phyloP scores from a whole-genome alignment of 2,329 filamentous ascomycete species.

The Teratosphaeria gauchensis region DNA sequence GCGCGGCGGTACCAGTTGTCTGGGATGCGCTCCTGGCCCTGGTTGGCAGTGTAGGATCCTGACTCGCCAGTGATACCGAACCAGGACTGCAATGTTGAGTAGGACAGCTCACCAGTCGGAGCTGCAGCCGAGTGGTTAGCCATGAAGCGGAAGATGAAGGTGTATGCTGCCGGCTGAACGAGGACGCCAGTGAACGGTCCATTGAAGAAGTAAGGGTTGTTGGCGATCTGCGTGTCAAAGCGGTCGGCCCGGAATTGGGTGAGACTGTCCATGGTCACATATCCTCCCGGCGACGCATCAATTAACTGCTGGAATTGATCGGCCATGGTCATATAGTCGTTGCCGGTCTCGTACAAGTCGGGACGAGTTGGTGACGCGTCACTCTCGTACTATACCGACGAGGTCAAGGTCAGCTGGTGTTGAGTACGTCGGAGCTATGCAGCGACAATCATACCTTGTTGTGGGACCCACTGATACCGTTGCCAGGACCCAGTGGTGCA shows the following conservation, averaged over 20 bases:
- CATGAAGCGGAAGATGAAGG: constrained; percentile 24
- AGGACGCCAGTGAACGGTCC: constrained; percentile 21
- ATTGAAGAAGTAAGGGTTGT: constrained; percentile 27
- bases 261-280: constrained; percentile 7
- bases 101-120: constrained; percentile 13
- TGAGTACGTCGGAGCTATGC: constrained; percentile 7
- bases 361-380: constrained; percentile 26
- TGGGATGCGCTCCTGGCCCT: constrained; percentile 18
- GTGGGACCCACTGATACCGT: constrained; percentile 10
- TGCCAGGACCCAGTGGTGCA: constrained; percentile 5
- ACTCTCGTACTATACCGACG: constrained; percentile 21
- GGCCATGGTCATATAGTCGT: constrained; percentile 17
- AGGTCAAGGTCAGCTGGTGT: constrained; percentile 17
- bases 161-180: constrained; percentile 10
- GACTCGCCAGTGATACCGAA: constrained; percentile 15
- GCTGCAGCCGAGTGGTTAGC: constrained; percentile 17
- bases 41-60: constrained; percentile 11
- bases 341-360: constrained; percentile 23
- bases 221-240: constrained; percentile 16
- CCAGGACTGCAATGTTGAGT: constrained; percentile 14
- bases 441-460: background rate
- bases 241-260: constrained; percentile 11
- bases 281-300: constrained; percentile 12
- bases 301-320: constrained; percentile 22
- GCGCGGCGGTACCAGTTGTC: constrained; percentile 24